Conservation (phyloP, 768 basidiomycete species). For the Boletus insuetus region DNA sequence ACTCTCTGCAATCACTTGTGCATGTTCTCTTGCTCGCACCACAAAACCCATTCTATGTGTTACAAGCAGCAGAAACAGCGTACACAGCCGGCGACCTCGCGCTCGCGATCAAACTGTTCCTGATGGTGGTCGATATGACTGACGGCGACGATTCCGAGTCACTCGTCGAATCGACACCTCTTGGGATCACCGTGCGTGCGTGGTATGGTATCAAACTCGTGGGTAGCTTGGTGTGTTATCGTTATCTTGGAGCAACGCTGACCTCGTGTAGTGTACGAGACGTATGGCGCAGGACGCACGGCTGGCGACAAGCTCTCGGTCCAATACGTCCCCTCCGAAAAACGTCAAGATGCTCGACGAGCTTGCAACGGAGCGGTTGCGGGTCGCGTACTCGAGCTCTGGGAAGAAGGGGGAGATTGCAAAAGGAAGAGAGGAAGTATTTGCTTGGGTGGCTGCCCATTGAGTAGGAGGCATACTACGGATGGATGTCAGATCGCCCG, state of each 20-base stretch:
- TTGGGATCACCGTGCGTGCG: slow-evolving; percentile 60
- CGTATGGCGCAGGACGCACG: slow-evolving; percentile 46
- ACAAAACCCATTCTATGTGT: slow-evolving; percentile 79
- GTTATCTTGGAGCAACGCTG: too few relatives aligned
- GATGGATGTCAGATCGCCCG: background rate
- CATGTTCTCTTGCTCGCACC: slow-evolving; percentile 82
- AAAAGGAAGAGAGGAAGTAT: slow-evolving; percentile 43
- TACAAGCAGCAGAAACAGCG: slow-evolving; percentile 87
- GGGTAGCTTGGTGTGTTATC: slow-evolving; percentile 24
- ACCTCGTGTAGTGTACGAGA: slow-evolving; percentile 50
- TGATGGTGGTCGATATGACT: slow-evolving; percentile 77
- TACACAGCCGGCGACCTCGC: slow-evolving; percentile 76
- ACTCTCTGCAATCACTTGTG: slow-evolving; percentile 70
- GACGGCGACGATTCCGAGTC: slow-evolving; percentile 52
- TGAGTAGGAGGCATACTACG: slow-evolving; percentile 5
- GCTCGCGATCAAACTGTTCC: slow-evolving; percentile 75
- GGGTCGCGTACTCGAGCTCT: slow-evolving; percentile 56
- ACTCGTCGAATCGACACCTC: slow-evolving; percentile 48
- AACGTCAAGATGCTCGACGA: slow-evolving; percentile 61
- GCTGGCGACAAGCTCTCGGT: slow-evolving; percentile 45
- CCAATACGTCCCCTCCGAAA: slow-evolving; percentile 54
- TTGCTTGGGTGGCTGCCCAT: slow-evolving; percentile 39
- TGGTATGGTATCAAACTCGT: slow-evolving; percentile 87
- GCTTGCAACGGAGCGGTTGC: slow-evolving; percentile 67
- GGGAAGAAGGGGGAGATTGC: slow-evolving; percentile 36